Percentiles rank a stretch among this genome's conserved stretches.
phyloP scores from a whole-genome alignment of 345 rosid species.

The Sisymbrium irio region DNA sequence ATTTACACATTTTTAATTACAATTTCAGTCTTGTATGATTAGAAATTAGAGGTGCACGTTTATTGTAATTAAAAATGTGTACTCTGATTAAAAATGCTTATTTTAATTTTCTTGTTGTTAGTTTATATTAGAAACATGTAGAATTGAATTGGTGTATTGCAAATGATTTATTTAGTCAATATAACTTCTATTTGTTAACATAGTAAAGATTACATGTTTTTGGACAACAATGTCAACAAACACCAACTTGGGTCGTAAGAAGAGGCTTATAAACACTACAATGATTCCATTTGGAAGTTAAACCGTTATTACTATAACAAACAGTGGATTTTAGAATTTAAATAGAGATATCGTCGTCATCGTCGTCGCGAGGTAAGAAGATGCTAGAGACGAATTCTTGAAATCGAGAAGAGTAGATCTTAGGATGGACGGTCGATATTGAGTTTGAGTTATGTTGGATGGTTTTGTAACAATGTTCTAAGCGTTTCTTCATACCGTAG shows the following conservation, averaged over 20 bases:
- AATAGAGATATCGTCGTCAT: not conserved
- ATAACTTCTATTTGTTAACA: not conserved
- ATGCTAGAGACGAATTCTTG: slow-evolving; percentile 44
- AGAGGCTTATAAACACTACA: not conserved
- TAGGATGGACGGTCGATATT: slow-evolving; percentile 54
- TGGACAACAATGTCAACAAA: not conserved
- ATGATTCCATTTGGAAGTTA: not conserved
- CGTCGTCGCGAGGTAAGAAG: slow-evolving; percentile 25
- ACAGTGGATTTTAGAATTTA: not conserved
- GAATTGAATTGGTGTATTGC: too few relatives aligned
- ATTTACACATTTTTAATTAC: too few relatives aligned
- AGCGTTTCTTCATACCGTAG: slow-evolving; percentile 44
- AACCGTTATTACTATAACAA: not conserved
- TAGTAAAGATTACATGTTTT: not conserved
- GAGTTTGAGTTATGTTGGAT: slow-evolving; percentile 43
- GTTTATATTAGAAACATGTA: too few relatives aligned
- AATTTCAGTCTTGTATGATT: too few relatives aligned
- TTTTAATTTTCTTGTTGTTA: too few relatives aligned
- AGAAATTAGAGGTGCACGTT: too few relatives aligned
- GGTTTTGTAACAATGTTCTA: slow-evolving; percentile 55
- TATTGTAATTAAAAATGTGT: too few relatives aligned
- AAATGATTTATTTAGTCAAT: too few relatives aligned
- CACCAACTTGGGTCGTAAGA: slow-evolving; percentile 5
- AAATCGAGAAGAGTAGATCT: slow-evolving; percentile 47
- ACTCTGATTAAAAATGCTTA: too few relatives aligned